Base-by-base conservation (phyloP, 2,329 filamentous ascomycete genomes). In the Tolypocladium cylindrosporum region DNA sequence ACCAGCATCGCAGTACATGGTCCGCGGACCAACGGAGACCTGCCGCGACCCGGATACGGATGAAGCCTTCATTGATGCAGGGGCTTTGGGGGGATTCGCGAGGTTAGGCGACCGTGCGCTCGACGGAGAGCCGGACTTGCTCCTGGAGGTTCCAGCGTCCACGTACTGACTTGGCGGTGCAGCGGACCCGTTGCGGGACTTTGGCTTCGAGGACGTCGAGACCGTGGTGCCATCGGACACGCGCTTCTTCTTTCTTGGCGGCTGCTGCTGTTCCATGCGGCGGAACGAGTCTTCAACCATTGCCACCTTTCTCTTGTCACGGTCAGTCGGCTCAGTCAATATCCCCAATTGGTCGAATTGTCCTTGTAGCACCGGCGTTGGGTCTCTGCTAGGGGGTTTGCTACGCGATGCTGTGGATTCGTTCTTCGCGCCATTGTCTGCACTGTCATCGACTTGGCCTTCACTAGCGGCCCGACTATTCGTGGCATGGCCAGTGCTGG, bases 381-480 rank as follows among this genome's bases (percentile, higher is more conserved):
- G 76, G 62, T 89, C 86, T 57, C 86, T 80, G 65, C 85, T 88
- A 0, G 82, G 78, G 11, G 85, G 83, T 66, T 89, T 89, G 73
- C 84, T 86, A 60, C 79, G 79, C 9, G 79, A 77, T 13, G 83
- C 79, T 1, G 74, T 72, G 0, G 79, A 80, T 48, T 73, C 71
- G 14, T 68, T 67, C 34, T 72, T 72, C 31, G 65, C 72, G 60
- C 86, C 84, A 41, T 79, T 75, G 37, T 87, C 84, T 14, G 63
- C 66, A 10, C 74, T 74, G 34, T 84, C 81, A 6, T 87, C 84
- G 41, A 72, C 68, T 27, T 80, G 81, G 10, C 80, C 82, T 68
- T 87, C 85, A 66, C 85, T 88, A 48, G 81, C 76, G 56, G 84
- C 84, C 55, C 84, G 79, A 66, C 84, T 87, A 63, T 85, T 85